These are phyloP conservation scores for Teratosphaeria nubilosa DNA, from an alignment of 2,329 filamentous ascomycete genomes.

Conservation along the genomic window DNA sequence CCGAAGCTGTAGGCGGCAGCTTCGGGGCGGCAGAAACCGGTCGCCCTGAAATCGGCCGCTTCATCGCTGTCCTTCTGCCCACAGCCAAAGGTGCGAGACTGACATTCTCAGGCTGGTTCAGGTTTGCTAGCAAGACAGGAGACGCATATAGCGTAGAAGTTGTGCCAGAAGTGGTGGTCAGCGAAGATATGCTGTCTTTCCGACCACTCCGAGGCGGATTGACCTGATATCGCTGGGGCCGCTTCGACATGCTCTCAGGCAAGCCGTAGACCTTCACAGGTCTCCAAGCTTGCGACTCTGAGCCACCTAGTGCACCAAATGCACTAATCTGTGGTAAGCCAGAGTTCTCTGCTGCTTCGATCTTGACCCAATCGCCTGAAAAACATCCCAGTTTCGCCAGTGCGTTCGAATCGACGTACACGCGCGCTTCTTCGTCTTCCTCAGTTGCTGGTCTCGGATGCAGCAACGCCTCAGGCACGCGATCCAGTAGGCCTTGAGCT, in stretches of 20 bases:
- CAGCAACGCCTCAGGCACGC: constrained; percentile 66
- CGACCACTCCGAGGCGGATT: constrained; percentile 36
- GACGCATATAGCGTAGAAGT: constrained; percentile 57
- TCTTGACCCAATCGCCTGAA: constrained; percentile 89
- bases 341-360: constrained; percentile 69
- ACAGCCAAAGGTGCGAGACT: constrained; percentile 57
- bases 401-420: constrained; percentile 82
- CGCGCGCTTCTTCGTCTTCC: constrained; percentile 74
- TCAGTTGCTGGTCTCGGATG: constrained; percentile 76
- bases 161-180: constrained; percentile 34
- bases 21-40: constrained; percentile 30
- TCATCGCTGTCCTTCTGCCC: constrained; percentile 29
- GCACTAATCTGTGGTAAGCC: constrained; percentile 57
- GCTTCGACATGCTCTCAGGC: constrained; percentile 57
- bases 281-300: constrained; percentile 59
- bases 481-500: constrained; percentile 62
- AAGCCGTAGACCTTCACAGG: constrained; percentile 83
- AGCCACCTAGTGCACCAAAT: constrained; percentile 55
- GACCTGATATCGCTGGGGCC: constrained; percentile 43
- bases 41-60: constrained; percentile 24
- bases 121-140: constrained; percentile 75
- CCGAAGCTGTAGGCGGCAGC: constrained; percentile 53
- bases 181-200: constrained; percentile 45
- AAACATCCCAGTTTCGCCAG: constrained; percentile 89
- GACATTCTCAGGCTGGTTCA: constrained; percentile 68